Percentiles rank a stretch among this genome's conserved stretches.
These are phyloP conservation scores for Fraxinus baroniana DNA, from an alignment of 305 asterid species.

Conservation along the genomic window DNA sequence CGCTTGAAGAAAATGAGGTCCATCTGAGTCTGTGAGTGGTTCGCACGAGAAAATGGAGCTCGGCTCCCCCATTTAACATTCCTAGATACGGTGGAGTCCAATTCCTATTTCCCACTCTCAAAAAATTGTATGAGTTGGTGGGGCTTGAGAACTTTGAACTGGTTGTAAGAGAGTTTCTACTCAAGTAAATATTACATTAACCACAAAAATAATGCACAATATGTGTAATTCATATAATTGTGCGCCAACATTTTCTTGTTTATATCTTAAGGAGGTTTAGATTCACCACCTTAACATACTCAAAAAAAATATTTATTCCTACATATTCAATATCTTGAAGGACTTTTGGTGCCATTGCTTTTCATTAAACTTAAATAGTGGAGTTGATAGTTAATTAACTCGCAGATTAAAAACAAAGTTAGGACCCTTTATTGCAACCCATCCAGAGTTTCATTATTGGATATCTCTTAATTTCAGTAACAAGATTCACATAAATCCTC, in stretches of 20 bases:
- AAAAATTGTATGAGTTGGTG: neutral
- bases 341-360: neutral
- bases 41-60: too few relatives aligned
- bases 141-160: neutral
- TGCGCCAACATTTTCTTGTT: too few relatives aligned
- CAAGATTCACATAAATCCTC: neutral
- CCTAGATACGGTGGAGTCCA: neutral
- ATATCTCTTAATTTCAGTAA: neutral
- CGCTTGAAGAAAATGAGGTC: neutral
- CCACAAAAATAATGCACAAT: too few relatives aligned
- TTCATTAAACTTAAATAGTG: neutral
- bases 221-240: too few relatives aligned
- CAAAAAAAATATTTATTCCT: neutral
- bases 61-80: too few relatives aligned
- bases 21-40: neutral
- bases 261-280: neutral
- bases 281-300: neutral
- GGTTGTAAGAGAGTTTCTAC: too few relatives aligned
- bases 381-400: neutral
- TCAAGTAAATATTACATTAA: neutral
- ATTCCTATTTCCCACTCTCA: neutral
- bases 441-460: neutral
- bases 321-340: neutral
- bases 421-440: neutral
- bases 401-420: neutral